Base-by-base conservation (phyloP, 1,284 basidiomycete species). In the Puccinia hordei region DNA sequence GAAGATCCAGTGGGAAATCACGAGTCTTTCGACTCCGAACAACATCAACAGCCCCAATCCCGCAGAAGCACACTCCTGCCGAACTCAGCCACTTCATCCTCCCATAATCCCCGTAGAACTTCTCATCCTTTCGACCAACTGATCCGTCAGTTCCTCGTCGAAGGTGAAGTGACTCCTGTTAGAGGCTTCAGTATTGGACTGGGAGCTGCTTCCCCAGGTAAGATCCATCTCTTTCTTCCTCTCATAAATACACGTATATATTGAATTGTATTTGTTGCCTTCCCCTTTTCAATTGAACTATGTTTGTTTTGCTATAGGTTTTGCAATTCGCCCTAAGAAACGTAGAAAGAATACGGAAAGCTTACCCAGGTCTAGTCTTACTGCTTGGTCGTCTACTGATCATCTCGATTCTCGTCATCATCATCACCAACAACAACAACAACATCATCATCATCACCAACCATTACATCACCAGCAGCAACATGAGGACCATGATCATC, bases 131-230 rank as follows among this genome's bases (percentile, higher is more conserved):
- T 77, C 49, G 63, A 77, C 51, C 24, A 41, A n/a, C 49, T 77
- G 10, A 51, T 66, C 33, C 74, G 63, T 15, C 59, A 53, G 35
- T 77, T 77, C 35, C 38, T 66, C 2, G 63, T 38, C 65, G 74
- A 77, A 35, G 74, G 63, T 13, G 74, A 77, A 41, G 24, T 68
- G 15, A 46, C 55, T 10, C 33, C 44, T 53, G 61, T 77, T n/a
- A 13, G 74, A 77, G 74, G 74, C 8, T 77, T 77, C 51, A 77
- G 61, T 35, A 77, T 77, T 38, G 74, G 74, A 0, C n/a, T 77
- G 51, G 74, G 74, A n/a, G 61, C 74, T 35, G 74, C 74, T 35
- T 77, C 74, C 13, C 74, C 74, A 24, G 74, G 74, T 77, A 51
- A 19, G 33, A 38, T 27, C 30, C 66, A 19, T 49, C 27, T 2